Evolutionary conservation across 495 filamentous ascomycete genomes (phyloP), one percentile per base, ranked within the genome.

Genomic region (Penicillium dipodomyicola): DNA sequence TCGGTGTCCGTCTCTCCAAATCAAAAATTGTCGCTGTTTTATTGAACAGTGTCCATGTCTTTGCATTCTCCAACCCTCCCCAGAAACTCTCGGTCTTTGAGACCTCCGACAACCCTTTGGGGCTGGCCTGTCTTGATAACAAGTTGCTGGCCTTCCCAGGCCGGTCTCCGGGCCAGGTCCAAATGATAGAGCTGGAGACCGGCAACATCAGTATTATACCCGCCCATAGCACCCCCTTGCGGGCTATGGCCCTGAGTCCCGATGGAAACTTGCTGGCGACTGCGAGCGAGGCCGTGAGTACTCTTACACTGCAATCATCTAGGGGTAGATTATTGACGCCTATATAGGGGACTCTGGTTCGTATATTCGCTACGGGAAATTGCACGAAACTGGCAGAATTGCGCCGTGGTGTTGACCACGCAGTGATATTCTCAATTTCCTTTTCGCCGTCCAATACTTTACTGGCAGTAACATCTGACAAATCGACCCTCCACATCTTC

Each of bases 391-490:
- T 96, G 39, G 86, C 82, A 15, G 94, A 97, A 70, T 74, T 96
- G 41, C 86, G 94, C 23, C 85, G 94, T 7, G 94, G 94, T 22
- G 86, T 93, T 27, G 94, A 98, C 62, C 88, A 85, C 46, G 92
- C 94, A 20, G 82, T 83, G 20, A 88, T 97, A 63, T 96, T 89
- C 75, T 91, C 88, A 6, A 75, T 98, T 14, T 85, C 89, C 23
- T 91, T 97, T 65, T 94, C 87, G 30, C 94, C 93, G 1, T 84
- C 84, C 9, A 87, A 86, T 45, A 81, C 79, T 37, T 76, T 89
- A 60, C 79, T 97, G 14, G 94, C 94, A 19, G 91, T 92, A 49
- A 97, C 95, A n/a, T 96, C 91, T 23, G 94, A 98, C 76, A 98
- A 97, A 70, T 90, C 87, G 5, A 98, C 91, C 3, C 73, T 98